These are phyloP conservation scores for Didymella pinodella DNA, from an alignment of 2,329 filamentous ascomycete species.

Conservation along the genomic window DNA sequence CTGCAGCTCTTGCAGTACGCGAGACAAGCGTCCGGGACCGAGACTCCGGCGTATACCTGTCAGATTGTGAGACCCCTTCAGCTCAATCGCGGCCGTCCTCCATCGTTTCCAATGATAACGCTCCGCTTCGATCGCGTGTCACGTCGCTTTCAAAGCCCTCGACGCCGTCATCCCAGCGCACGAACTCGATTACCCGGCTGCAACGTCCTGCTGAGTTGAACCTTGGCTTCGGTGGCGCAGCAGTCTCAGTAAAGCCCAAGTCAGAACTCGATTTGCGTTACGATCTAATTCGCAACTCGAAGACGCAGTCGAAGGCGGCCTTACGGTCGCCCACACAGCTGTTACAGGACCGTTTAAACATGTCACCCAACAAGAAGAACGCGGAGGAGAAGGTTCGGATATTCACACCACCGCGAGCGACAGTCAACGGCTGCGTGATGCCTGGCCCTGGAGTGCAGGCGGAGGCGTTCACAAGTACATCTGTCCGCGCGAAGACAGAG, in stretches of 20 bases:
- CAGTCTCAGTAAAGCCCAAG: constrained; percentile 30
- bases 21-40: constrained; percentile 22
- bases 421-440: constrained; percentile 41
- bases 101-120: constrained; percentile 21
- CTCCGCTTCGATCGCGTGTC: constrained; percentile 15
- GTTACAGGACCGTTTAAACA: constrained; percentile 40
- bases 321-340: constrained; percentile 46
- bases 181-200: constrained; percentile 31
- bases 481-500: constrained; percentile 40
- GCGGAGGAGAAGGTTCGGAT: constrained; percentile 32
- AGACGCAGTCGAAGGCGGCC: constrained; percentile 38
- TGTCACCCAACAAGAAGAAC: constrained; percentile 28
- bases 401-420: constrained; percentile 40
- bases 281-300: constrained; percentile 44
- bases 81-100: constrained; percentile 23
- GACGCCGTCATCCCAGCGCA: constrained; percentile 21
- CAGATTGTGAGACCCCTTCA: constrained; percentile 25
- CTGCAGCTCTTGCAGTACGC: background rate
- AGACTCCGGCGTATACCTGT: constrained; percentile 40
- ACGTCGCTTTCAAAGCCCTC: constrained; percentile 23
- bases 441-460: constrained; percentile 35
- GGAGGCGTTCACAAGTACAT: constrained; percentile 37
- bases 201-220: constrained; percentile 44
- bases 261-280: constrained; percentile 45
- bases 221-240: constrained; percentile 24